phyloP scores from a whole-genome alignment of 371 early-diverging fungal species.

The Mucor circinelloides region DNA sequence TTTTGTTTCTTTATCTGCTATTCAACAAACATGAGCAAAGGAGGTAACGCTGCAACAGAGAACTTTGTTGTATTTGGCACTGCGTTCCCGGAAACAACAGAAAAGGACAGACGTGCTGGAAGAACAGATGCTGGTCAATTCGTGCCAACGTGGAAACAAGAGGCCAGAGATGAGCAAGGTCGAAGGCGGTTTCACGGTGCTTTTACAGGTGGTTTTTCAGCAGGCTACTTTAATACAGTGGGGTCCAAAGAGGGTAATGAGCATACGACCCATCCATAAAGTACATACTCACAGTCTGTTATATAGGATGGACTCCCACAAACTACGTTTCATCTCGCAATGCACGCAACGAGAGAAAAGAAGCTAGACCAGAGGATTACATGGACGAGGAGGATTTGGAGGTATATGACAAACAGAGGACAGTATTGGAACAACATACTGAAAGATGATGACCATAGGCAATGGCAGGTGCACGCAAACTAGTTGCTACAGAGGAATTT shows the following conservation, averaged over 20 bases:
- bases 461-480: conserved; percentile 48
- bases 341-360: conserved; percentile 46
- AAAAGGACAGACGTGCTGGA: conserved; percentile 42
- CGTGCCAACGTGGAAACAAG: conserved; percentile 60
- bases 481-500: conserved; percentile 71
- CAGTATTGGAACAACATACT: background rate
- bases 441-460: conserved; percentile 27
- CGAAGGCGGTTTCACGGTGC: conserved; percentile 91
- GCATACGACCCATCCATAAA: background rate
- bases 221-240: conserved; percentile 94
- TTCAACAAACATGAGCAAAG: background rate
- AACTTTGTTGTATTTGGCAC: conserved; percentile 52
- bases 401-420: conserved; percentile 28
- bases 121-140: conserved; percentile 51
- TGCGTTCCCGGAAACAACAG: conserved; percentile 53
- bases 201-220: conserved; percentile 93
- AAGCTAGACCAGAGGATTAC: conserved; percentile 73
- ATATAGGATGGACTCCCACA: conserved; percentile 77
- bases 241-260: conserved; percentile 91
- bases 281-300: background rate
- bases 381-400: conserved; percentile 93
- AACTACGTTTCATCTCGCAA: conserved; percentile 70
- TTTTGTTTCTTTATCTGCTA: background rate
- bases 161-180: conserved; percentile 81
- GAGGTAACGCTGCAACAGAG: conserved; percentile 9